phyloP scores from a whole-genome alignment of 371 early-diverging fungal genomes.

The Choanephora cucurbitarum region DNA sequence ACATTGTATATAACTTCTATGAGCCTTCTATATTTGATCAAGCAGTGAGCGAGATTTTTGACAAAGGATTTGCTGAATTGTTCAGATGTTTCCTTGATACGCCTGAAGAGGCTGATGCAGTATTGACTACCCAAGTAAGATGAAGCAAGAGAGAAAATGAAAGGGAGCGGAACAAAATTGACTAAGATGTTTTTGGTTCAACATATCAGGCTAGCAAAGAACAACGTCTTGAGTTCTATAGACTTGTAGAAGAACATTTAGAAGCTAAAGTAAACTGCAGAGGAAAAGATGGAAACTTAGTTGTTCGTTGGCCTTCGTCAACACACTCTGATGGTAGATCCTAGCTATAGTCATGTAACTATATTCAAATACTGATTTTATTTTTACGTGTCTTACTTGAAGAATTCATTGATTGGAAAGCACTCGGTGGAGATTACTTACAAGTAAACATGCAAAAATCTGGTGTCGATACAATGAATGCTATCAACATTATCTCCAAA shows the following conservation, averaged over 20 bases:
- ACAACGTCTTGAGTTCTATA: slow-evolving; percentile 30
- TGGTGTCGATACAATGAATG: slow-evolving; percentile 89
- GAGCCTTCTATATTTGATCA: slow-evolving; percentile 29
- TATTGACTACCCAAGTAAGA: slow-evolving; percentile 22
- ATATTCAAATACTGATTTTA: slow-evolving; percentile 7
- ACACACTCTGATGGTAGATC: slow-evolving; percentile 20
- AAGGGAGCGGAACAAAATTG: background rate
- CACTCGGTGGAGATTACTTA: slow-evolving; percentile 70
- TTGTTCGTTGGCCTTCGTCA: slow-evolving; percentile 34
- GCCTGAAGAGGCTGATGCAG: slow-evolving; percentile 22
- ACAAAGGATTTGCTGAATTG: slow-evolving; percentile 25
- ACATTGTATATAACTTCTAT: slow-evolving; percentile 2
- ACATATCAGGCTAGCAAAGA: slow-evolving; percentile 26
- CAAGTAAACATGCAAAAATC: slow-evolving; percentile 89
- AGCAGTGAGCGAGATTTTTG: slow-evolving; percentile 22
- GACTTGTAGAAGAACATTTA: slow-evolving; percentile 25
- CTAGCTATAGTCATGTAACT: too few relatives aligned
- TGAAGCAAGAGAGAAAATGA: background rate
- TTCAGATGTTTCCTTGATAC: slow-evolving; percentile 30
- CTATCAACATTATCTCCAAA: slow-evolving; percentile 63
- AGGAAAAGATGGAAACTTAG: slow-evolving; percentile 32
- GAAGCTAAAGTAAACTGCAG: slow-evolving; percentile 30
- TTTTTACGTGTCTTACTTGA: slow-evolving; percentile 8
- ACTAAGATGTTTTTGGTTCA: background rate
- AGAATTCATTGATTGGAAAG: slow-evolving; percentile 40